Conservation (phyloP, 2,329 filamentous ascomycete genomes). For the Ploettnerulaceae sp. region DNA sequence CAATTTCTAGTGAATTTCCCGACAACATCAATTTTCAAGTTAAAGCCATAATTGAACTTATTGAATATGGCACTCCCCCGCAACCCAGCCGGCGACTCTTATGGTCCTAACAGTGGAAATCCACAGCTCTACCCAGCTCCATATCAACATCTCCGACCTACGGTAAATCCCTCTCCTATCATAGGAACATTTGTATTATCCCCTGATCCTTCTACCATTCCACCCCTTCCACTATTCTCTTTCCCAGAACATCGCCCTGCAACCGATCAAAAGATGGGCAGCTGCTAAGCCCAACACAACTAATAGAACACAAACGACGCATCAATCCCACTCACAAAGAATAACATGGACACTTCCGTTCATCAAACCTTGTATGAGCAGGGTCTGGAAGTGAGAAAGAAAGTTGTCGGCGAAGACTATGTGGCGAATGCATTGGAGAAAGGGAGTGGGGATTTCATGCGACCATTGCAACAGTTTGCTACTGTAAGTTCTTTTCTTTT, state of each 20-base stretch:
- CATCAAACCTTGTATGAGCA: slow-evolving; percentile 23
- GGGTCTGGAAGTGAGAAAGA: slow-evolving; percentile 27
- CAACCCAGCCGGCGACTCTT: slow-evolving; percentile 8
- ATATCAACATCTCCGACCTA: slow-evolving; percentile 11
- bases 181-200: neutral
- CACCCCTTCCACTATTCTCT: too few relatives aligned
- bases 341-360: slow-evolving; percentile 28
- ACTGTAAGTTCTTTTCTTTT: slow-evolving; percentile 22
- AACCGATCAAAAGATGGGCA: neutral
- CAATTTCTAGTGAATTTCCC: too few relatives aligned
- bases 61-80: slow-evolving; percentile 11
- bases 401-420: slow-evolving; percentile 30
- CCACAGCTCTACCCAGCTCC: slow-evolving; percentile 10
- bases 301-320: slow-evolving; percentile 15
- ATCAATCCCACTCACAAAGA: slow-evolving; percentile 17
- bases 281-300: too few relatives aligned
- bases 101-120: slow-evolving; percentile 8
- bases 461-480: slow-evolving; percentile 30
- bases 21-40: too few relatives aligned
- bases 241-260: too few relatives aligned
- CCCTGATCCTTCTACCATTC: too few relatives aligned
- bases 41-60: too few relatives aligned
- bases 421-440: slow-evolving; percentile 23
- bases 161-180: slow-evolving; percentile 4
- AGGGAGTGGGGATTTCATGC: slow-evolving; percentile 26